These are phyloP conservation scores for Baeospora myosura DNA, from an alignment of 1,284 basidiomycete genomes.

Conservation along the genomic window DNA sequence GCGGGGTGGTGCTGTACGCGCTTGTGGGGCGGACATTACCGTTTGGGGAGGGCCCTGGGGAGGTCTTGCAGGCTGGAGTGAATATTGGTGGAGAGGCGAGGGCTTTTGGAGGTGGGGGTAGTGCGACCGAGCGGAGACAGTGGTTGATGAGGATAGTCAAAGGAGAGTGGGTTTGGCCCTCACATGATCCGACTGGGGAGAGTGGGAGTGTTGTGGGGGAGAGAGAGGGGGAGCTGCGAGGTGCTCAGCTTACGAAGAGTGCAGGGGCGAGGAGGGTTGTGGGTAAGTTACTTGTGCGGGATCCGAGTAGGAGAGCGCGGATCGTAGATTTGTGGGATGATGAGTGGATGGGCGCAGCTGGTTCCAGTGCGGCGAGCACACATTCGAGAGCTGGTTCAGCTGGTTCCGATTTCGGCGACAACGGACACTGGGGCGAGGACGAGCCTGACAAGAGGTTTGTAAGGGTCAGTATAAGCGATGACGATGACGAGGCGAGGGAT, in stretches of 20 bases:
- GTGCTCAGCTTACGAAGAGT: conserved; percentile 33
- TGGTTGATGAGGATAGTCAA: conserved; percentile 74
- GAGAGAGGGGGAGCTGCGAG: conserved; percentile 21
- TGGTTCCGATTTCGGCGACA: neutral
- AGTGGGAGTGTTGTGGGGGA: conserved; percentile 2
- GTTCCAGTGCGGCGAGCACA: conserved; percentile 4
- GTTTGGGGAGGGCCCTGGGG: conserved; percentile 42
- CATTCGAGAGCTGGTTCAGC: neutral
- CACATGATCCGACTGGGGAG: conserved; percentile 8
- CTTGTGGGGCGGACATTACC: conserved; percentile 59
- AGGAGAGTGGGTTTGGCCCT: conserved; percentile 71
- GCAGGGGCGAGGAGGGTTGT: conserved; percentile 51
- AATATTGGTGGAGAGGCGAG: conserved; percentile 25
- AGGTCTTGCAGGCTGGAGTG: conserved; percentile 32
- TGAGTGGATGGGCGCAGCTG: conserved; percentile 46
- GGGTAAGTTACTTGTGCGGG: conserved; percentile 55
- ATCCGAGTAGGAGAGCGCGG: conserved; percentile 54
- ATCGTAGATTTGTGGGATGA: conserved; percentile 62
- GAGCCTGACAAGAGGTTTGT: no score
- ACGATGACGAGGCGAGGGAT: conserved; percentile 3
- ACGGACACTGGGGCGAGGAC: neutral
- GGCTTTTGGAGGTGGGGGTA: conserved; percentile 17
- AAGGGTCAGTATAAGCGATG: no score
- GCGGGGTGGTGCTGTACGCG: conserved; percentile 79
- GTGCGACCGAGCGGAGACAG: conserved; percentile 31